Conservation (phyloP, 2,329 filamentous ascomycete genomes). For the Penicillium corylophilum region DNA sequence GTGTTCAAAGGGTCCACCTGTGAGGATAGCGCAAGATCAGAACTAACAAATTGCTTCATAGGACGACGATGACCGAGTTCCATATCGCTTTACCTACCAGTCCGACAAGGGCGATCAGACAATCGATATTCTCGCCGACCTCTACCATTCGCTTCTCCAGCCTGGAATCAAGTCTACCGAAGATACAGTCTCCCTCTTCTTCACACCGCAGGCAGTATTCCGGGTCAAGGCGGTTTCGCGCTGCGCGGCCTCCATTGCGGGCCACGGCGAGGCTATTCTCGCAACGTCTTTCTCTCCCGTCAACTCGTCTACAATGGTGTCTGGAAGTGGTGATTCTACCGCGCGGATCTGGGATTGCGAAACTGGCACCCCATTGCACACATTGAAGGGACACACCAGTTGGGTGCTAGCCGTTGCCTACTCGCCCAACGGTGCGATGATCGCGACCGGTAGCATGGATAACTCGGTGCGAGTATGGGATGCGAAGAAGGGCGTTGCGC, state of each 20-base stretch:
- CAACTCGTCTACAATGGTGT: conserved; percentile 74
- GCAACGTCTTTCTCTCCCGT: conserved; percentile 81
- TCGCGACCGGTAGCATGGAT: conserved; percentile 92
- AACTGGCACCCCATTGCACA: conserved; percentile 84
- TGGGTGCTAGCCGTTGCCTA: conserved; percentile 89
- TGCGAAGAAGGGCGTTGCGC: conserved; percentile 71
- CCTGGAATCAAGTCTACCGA: conserved; percentile 57
- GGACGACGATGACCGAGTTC: conserved; percentile 62
- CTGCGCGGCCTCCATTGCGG: conserved; percentile 82
- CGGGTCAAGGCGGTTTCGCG: conserved; percentile 87
- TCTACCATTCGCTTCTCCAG: conserved; percentile 54
- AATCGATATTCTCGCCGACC: conserved; percentile 47
- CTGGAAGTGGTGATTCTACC: conserved; percentile 86
- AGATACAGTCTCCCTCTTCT: conserved; percentile 62
- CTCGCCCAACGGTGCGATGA: conserved; percentile 75
- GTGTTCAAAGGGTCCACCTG: conserved; percentile 15
- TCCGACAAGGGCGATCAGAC: conserved; percentile 39
- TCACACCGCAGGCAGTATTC: conserved; percentile 86
- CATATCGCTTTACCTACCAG: conserved; percentile 65
- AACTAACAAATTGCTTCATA: conserved; percentile 20
- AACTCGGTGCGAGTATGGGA: conserved; percentile 90
- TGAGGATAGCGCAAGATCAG: background rate
- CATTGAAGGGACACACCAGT: conserved; percentile 79
- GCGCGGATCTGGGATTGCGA: conserved; percentile 94
- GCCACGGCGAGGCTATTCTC: conserved; percentile 89